Conservation (phyloP, 768 basidiomycete species). For the Rhizopogon vinicolor region DNA sequence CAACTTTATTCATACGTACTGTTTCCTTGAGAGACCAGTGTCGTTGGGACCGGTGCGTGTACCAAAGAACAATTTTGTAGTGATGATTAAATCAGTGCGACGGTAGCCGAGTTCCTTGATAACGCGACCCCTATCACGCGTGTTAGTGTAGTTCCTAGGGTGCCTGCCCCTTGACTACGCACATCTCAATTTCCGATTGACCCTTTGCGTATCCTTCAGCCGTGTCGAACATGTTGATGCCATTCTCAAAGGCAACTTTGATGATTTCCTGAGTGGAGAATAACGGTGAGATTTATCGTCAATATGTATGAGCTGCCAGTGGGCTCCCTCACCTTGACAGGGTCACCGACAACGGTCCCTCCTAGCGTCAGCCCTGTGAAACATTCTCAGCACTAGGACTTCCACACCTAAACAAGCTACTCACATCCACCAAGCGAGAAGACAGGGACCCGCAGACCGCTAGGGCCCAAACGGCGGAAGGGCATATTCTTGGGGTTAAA, state of each 20-base stretch:
- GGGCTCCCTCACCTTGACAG: slow-evolving; percentile 35
- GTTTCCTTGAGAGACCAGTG: slow-evolving; percentile 29
- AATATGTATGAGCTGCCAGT: not conserved
- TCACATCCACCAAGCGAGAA: slow-evolving; percentile 50
- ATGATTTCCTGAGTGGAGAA: slow-evolving; percentile 39
- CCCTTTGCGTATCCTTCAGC: slow-evolving; percentile 45
- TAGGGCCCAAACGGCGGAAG: slow-evolving; percentile 39
- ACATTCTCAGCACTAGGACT: not conserved
- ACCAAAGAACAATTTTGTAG: slow-evolving; percentile 59
- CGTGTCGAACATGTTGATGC: slow-evolving; percentile 47
- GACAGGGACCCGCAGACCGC: slow-evolving; percentile 45
- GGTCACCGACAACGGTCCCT: slow-evolving; percentile 43
- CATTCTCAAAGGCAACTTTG: slow-evolving; percentile 47
- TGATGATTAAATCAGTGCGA: slow-evolving; percentile 45
- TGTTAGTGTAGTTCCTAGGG: not conserved
- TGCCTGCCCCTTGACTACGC: not conserved
- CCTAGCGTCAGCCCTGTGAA: slow-evolving; percentile 41
- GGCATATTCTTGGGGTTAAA: slow-evolving; percentile 35
- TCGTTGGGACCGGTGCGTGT: slow-evolving; percentile 42
- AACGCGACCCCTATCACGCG: slow-evolving; percentile 38
- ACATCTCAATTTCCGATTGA: slow-evolving; percentile 52
- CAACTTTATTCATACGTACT: slow-evolving; percentile 12
- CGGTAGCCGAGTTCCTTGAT: slow-evolving; percentile 50
- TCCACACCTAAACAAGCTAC: not conserved
- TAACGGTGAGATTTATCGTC: not conserved